Evolutionary conservation across 805 yeast species (phyloP).

Genomic region (Saccharomycodes ludwigii): DNA sequence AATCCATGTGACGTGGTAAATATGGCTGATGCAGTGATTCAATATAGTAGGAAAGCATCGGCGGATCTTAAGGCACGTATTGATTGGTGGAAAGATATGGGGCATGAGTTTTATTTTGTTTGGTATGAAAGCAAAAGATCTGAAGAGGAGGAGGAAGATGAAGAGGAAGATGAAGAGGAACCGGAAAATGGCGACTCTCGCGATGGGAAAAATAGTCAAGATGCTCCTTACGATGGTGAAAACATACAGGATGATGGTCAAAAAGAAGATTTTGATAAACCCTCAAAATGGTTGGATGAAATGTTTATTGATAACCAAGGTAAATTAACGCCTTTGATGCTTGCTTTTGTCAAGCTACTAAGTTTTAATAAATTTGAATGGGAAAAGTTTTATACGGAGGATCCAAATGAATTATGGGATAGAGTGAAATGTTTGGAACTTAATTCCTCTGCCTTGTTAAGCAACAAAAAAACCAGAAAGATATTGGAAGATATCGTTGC

Average conservation of each 20-base stretch:
- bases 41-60: slow-evolving; percentile 20
- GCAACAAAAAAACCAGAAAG: too few relatives aligned
- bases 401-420: too few relatives aligned
- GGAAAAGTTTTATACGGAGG: not conserved
- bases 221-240: slow-evolving; percentile 3
- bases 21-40: slow-evolving; percentile 39
- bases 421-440: too few relatives aligned
- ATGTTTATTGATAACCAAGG: slow-evolving; percentile 4
- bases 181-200: slow-evolving; percentile 12
- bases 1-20: slow-evolving; percentile 46
- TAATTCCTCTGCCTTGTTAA: too few relatives aligned
- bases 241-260: slow-evolving; percentile 1
- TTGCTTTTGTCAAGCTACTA: slow-evolving; percentile 2
- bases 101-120: slow-evolving; percentile 23
- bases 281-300: slow-evolving; percentile 4
- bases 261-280: slow-evolving; percentile 3
- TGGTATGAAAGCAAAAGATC: slow-evolving; percentile 6
- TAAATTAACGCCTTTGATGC: slow-evolving; percentile 3
- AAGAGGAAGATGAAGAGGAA: slow-evolving; percentile 12
- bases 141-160: slow-evolving; percentile 8
- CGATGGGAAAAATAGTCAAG: slow-evolving; percentile 5
- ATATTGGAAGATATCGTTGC: too few relatives aligned
- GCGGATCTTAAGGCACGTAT: slow-evolving; percentile 27
- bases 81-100: slow-evolving; percentile 38
- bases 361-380: slow-evolving; percentile 2